Conservation (phyloP, 495 filamentous ascomycete genomes). For the Aspergillus nidulans region DNA sequence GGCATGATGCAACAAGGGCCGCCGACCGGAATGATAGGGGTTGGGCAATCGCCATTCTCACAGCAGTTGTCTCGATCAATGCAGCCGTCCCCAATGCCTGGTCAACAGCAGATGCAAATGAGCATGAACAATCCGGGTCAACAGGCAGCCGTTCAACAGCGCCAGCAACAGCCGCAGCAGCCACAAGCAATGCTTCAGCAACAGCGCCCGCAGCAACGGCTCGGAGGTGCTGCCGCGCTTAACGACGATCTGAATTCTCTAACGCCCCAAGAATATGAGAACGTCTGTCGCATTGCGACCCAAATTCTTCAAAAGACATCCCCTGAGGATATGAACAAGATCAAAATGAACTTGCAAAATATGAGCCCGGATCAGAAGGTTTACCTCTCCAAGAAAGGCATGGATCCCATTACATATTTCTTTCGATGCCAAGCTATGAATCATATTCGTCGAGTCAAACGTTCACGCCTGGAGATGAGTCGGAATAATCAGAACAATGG, state of each 20-base stretch:
- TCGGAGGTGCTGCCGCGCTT: conserved; percentile 23
- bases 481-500: conserved; percentile 24
- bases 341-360: conserved; percentile 38
- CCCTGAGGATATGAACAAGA: conserved; percentile 41
- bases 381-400: conserved; percentile 33
- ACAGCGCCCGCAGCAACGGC: conserved; percentile 38
- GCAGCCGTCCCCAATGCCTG: conserved; percentile 48
- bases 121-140: conserved; percentile 42
- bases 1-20: conserved; percentile 41
- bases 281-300: conserved; percentile 39
- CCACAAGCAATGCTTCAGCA: conserved; percentile 30
- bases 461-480: conserved; percentile 30
- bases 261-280: conserved; percentile 37
- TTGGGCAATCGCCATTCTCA: conserved; percentile 41
- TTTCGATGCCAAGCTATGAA: conserved; percentile 47
- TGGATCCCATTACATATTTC: conserved; percentile 47
- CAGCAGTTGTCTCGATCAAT: conserved; percentile 51
- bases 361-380: conserved; percentile 44
- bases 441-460: conserved; percentile 33
- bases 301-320: conserved; percentile 37
- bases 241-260: conserved; percentile 36
- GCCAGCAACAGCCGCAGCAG: conserved; percentile 24
- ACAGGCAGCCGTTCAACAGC: conserved; percentile 35
- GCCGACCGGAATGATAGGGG: conserved; percentile 24
- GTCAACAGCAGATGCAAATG: conserved; percentile 41